phyloP scores from a whole-genome alignment of 2,329 filamentous ascomycete genomes.

The Didymella pinodella region DNA sequence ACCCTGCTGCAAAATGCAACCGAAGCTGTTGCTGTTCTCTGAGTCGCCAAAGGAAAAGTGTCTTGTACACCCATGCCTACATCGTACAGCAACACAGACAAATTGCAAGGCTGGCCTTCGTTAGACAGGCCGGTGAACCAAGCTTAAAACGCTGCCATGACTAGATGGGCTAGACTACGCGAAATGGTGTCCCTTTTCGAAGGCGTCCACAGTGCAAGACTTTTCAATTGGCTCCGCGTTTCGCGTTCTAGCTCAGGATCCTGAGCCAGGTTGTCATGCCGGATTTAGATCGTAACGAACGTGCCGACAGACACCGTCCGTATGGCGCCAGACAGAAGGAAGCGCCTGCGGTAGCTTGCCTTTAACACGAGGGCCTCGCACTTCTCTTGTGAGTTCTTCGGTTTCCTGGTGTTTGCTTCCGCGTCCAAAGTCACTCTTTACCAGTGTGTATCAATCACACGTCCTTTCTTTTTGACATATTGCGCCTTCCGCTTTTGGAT shows the following conservation, averaged over 20 bases:
- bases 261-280: slow-evolving; percentile 39
- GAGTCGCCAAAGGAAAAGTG: slow-evolving; percentile 1
- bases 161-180: slow-evolving; percentile 34
- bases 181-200: slow-evolving; percentile 36
- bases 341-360: slow-evolving; percentile 28
- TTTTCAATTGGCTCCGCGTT: slow-evolving; percentile 31
- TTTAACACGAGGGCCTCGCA: slow-evolving; percentile 39
- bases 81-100: slow-evolving; percentile 11
- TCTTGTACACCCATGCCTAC: slow-evolving; percentile 5
- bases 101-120: slow-evolving; percentile 28
- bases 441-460: slow-evolving; percentile 45
- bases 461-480: slow-evolving; percentile 44
- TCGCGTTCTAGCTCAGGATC: slow-evolving; percentile 33
- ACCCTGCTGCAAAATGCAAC: background rate
- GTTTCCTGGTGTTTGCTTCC: slow-evolving; percentile 31
- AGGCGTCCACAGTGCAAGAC: slow-evolving; percentile 21
- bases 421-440: slow-evolving; percentile 32
- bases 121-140: slow-evolving; percentile 33
- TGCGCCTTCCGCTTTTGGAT: slow-evolving; percentile 25
- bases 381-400: slow-evolving; percentile 26
- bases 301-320: slow-evolving; percentile 27
- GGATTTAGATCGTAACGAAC: slow-evolving; percentile 45
- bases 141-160: slow-evolving; percentile 29
- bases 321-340: slow-evolving; percentile 39
- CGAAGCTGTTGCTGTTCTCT: slow-evolving; percentile 7